Conservation (phyloP, 257 asterid genomes). For the Fraxinus anomala region DNA sequence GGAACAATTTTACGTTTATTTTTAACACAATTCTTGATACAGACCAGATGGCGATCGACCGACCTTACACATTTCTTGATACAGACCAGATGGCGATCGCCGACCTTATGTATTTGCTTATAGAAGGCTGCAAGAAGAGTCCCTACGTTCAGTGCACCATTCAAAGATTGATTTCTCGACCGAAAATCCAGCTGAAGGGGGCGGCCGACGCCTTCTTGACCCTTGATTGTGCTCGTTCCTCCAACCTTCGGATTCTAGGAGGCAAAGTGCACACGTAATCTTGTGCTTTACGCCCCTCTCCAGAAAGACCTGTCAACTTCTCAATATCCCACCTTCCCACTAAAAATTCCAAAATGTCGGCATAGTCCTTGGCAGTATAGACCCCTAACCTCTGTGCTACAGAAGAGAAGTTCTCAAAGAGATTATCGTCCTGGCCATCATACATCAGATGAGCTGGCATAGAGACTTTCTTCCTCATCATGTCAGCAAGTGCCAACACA, state of each 20-base stretch:
- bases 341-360: slow-evolving; percentile 64
- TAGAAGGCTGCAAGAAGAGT: not conserved
- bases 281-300: slow-evolving; percentile 72
- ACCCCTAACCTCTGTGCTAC: slow-evolving; percentile 74
- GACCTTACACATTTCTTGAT: not conserved
- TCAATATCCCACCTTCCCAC: slow-evolving; percentile 71
- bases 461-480: slow-evolving; percentile 77
- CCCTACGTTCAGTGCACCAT: not conserved
- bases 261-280: slow-evolving; percentile 69
- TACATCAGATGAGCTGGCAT: slow-evolving; percentile 86
- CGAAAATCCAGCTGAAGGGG: slow-evolving; percentile 72
- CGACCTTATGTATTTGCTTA: not conserved
- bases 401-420: slow-evolving; percentile 65
- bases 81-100: not conserved
- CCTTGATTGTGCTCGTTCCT: slow-evolving; percentile 62
- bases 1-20: not conserved
- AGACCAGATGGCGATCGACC: not conserved
- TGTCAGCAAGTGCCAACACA: slow-evolving; percentile 55
- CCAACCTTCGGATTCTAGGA: slow-evolving; percentile 63
- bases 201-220: slow-evolving; percentile 44
- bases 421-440: slow-evolving; percentile 62
- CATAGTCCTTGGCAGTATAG: slow-evolving; percentile 72
- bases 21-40: not conserved
- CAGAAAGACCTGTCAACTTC: slow-evolving; percentile 60
- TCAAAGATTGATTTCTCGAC: slow-evolving; percentile 51